Conservation (phyloP, 345 rosid species). For the Hibiscus mutabilis region DNA sequence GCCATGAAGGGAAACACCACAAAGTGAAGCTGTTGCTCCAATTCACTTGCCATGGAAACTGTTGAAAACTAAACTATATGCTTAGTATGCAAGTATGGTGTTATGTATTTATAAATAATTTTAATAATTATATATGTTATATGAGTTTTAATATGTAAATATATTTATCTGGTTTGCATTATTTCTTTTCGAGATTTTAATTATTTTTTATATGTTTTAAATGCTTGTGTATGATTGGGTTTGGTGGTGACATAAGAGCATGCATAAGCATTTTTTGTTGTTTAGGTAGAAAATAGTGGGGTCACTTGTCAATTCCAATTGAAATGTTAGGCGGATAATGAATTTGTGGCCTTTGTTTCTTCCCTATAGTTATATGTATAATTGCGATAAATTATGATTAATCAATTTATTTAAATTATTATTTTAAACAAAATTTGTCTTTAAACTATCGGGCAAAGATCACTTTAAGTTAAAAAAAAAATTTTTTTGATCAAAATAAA, state of each 20-base stretch:
- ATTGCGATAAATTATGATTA: too few relatives aligned
- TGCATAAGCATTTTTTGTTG: background rate
- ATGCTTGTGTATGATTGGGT: background rate
- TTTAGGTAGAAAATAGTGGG: background rate
- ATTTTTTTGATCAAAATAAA: too few relatives aligned
- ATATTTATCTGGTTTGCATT: too few relatives aligned
- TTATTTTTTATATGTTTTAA: background rate
- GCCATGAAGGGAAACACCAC: conserved; percentile 54
- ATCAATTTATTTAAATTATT: too few relatives aligned
- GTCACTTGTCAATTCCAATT: background rate
- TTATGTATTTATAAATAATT: too few relatives aligned
- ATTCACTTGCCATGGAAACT: background rate
- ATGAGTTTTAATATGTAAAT: too few relatives aligned
- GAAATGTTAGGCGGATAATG: background rate
- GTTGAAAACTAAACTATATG: background rate
- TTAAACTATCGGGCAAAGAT: too few relatives aligned
- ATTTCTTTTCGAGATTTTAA: too few relatives aligned
- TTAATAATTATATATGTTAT: background rate
- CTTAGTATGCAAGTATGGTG: background rate
- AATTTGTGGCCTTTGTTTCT: background rate
- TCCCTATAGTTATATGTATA: too few relatives aligned
- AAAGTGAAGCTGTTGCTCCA: conserved; percentile 25
- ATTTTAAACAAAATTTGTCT: too few relatives aligned
- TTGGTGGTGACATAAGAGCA: background rate
- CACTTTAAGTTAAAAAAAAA: too few relatives aligned